Evolutionary conservation across 495 filamentous ascomycete genomes (phyloP).

Genomic region (Aspergillus biplanus): DNA sequence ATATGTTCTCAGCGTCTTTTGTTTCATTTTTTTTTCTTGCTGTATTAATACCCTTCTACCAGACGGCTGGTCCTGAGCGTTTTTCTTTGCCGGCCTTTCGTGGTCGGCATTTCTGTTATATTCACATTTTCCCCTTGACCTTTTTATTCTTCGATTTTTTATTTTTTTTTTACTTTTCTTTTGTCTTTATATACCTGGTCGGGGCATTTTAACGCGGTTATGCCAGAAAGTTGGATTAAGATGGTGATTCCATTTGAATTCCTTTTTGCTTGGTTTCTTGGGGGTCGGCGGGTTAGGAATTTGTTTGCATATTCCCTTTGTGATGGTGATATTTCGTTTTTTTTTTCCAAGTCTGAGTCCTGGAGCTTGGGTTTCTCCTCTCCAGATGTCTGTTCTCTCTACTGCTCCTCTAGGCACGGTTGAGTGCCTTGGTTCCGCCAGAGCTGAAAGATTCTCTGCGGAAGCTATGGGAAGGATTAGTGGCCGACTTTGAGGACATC

Average conservation of each 20-base stretch:
- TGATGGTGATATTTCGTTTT: slow-evolving; percentile 22
- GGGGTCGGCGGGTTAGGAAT: slow-evolving; percentile 31
- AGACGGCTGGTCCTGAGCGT: slow-evolving; percentile 34
- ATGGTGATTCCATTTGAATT: slow-evolving; percentile 39
- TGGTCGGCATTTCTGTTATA: slow-evolving; percentile 33
- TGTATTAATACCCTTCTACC: slow-evolving; percentile 48
- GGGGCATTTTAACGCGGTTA: slow-evolving; percentile 46
- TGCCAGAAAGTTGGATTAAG: slow-evolving; percentile 46
- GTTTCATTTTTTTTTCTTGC: slow-evolving; percentile 42
- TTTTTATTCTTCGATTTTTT: slow-evolving; percentile 25
- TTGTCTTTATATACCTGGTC: slow-evolving; percentile 30
- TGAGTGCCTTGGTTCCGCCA: neutral
- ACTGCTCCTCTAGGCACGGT: slow-evolving; percentile 10
- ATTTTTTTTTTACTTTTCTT: slow-evolving; percentile 22
- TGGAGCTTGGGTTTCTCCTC: slow-evolving; percentile 24
- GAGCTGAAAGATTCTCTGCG: slow-evolving; percentile 22
- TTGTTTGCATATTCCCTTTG: slow-evolving; percentile 32
- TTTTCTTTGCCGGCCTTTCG: slow-evolving; percentile 42
- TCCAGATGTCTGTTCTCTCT: slow-evolving; percentile 22
- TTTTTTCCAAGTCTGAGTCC: slow-evolving; percentile 23
- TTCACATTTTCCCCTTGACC: slow-evolving; percentile 29
- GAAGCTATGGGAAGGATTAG: neutral
- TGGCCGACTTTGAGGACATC: slow-evolving; percentile 1
- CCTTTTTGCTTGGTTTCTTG: slow-evolving; percentile 34
- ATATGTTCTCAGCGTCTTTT: slow-evolving; percentile 38